These are phyloP conservation scores for Fusarium buxicola DNA, from an alignment of 2,329 filamentous ascomycete species.

Conservation along the genomic window DNA sequence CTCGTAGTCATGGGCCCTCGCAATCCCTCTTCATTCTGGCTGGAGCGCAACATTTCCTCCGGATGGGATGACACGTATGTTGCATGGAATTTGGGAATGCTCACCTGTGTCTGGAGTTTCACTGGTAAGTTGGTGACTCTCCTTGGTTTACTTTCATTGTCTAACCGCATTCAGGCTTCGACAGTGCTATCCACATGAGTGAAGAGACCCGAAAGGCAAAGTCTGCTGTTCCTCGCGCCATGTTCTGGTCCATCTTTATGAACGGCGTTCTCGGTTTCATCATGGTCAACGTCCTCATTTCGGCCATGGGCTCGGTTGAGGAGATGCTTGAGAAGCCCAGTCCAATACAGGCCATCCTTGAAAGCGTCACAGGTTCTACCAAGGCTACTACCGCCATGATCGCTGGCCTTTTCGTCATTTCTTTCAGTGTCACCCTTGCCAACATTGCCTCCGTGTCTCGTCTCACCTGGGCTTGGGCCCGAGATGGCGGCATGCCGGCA, in stretches of 20 bases:
- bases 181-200: conserved; percentile 44
- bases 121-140: conserved; percentile 19
- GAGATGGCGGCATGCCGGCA: conserved; percentile 41
- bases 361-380: conserved; percentile 33
- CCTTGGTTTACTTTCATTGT: accelerated
- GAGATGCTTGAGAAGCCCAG: conserved; percentile 40
- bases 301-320: conserved; percentile 41
- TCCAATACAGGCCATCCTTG: conserved; percentile 40
- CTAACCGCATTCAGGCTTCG: conserved; percentile 32
- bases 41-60: conserved; percentile 34
- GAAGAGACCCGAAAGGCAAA: conserved; percentile 44
- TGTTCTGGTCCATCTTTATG: conserved; percentile 48
- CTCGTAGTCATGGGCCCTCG: conserved; percentile 42
- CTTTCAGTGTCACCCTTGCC: conserved; percentile 42
- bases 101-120: conserved; percentile 45
- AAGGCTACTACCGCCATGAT: conserved; percentile 42
- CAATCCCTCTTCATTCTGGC: conserved; percentile 39
- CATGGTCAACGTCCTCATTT: conserved; percentile 45
- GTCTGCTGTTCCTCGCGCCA: conserved; percentile 41
- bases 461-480: conserved; percentile 43
- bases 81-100: conserved; percentile 43
- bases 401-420: conserved; percentile 40
- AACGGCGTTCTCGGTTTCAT: conserved; percentile 43
- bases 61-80: conserved; percentile 43
- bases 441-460: conserved; percentile 44